Evolutionary conservation across 352 stramenopile genomes (phyloP).

Genomic region (Phytophthora brassicae): DNA sequence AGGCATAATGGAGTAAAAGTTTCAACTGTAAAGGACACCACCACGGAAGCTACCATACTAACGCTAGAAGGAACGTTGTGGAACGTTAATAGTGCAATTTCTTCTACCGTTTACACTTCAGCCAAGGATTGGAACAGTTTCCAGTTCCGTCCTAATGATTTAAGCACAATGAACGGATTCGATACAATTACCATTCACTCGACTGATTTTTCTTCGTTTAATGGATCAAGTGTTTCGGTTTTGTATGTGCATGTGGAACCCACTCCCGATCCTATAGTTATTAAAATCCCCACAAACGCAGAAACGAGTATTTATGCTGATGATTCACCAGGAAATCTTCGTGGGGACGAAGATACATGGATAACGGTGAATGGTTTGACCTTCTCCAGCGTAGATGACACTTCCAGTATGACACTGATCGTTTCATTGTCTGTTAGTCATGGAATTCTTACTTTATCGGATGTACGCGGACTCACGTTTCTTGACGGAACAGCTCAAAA

Average conservation of each 20-base stretch:
- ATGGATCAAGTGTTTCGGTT: constrained; percentile 34
- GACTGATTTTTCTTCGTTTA: constrained; percentile 40
- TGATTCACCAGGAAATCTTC: constrained; percentile 23
- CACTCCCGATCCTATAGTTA: constrained; percentile 33
- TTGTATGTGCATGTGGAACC: constrained; percentile 40
- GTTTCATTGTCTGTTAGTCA: constrained; percentile 33
- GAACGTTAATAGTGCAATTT: constrained; percentile 49
- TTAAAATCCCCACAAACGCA: constrained; percentile 29
- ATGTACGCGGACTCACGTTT: constrained; percentile 26
- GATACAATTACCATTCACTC: constrained; percentile 48
- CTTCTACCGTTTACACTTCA: constrained; percentile 54
- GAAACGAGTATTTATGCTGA: constrained; percentile 33
- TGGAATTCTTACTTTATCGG: constrained; percentile 26
- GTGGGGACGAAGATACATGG: constrained; percentile 53
- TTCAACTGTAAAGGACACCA: constrained; percentile 7
- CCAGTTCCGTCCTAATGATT: constrained; percentile 20
- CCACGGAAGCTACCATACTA: constrained; percentile 11
- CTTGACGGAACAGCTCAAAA: constrained; percentile 17
- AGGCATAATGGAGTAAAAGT: constrained; percentile 14
- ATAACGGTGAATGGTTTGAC: constrained; percentile 29
- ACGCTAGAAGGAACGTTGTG: constrained; percentile 38
- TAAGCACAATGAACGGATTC: constrained; percentile 37
- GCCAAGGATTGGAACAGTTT: constrained; percentile 72
- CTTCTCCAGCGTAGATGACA: constrained; percentile 56
- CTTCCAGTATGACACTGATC: constrained; percentile 29